These are phyloP conservation scores for Straminergon stramineum DNA, from an alignment of 225 moss, liverwort and hornwort species.

Conservation along the genomic window DNA sequence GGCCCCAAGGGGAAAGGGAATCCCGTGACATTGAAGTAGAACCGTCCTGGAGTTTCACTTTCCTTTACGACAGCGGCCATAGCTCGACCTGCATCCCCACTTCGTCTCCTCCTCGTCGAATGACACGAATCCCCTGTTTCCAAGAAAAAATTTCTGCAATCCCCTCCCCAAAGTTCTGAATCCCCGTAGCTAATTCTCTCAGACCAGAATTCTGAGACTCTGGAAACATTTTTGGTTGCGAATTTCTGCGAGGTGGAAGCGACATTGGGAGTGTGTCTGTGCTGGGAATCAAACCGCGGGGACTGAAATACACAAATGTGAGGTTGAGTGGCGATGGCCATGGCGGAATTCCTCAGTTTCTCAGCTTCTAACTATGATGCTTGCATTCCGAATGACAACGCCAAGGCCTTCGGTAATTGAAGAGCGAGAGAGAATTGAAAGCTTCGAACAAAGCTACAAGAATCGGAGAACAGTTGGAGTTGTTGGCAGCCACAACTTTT, in stretches of 20 bases:
- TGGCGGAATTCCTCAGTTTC: neutral
- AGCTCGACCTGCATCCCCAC: neutral
- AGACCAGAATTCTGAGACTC: neutral
- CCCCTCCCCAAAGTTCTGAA: neutral
- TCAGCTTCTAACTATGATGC: neutral
- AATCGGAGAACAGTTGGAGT: neutral
- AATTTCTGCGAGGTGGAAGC: neutral
- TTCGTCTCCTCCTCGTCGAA: neutral
- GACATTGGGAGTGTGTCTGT: neutral
- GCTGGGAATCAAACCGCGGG: neutral
- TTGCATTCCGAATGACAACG: neutral
- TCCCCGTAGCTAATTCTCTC: neutral
- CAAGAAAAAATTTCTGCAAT: neutral
- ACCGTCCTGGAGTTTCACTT: constrained; percentile 25
- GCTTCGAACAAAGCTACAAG: neutral
- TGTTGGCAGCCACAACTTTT: constrained; percentile 8
- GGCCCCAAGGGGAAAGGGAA: constrained; percentile 97
- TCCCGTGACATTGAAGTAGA: constrained; percentile 86
- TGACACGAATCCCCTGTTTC: neutral
- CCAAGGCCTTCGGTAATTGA: neutral
- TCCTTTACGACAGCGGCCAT: neutral
- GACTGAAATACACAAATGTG: neutral
- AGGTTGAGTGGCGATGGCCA: neutral
- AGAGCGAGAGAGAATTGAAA: neutral
- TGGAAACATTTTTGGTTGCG: neutral